phyloP scores from a whole-genome alignment of 2,329 filamentous ascomycete genomes.

The Lachnellula hyalina region DNA sequence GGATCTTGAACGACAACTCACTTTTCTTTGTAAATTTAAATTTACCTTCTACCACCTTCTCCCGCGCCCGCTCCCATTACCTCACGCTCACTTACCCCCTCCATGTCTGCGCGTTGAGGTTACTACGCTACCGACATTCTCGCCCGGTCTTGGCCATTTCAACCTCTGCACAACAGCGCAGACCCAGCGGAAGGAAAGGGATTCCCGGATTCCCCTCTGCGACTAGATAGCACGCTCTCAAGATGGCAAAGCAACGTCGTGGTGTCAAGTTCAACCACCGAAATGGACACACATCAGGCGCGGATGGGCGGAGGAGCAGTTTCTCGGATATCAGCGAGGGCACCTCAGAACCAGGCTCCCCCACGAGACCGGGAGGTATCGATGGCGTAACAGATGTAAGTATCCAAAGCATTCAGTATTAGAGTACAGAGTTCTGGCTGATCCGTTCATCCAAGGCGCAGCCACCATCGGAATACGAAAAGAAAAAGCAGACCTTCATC shows the following conservation, averaged over 20 bases:
- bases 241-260: conserved; percentile 43
- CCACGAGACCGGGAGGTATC: conserved; percentile 19
- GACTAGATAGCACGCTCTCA: conserved; percentile 2
- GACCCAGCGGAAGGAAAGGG: conserved; percentile 7
- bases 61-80: not conserved
- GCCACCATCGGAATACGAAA: conserved; percentile 73
- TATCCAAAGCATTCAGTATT: conserved; percentile 8
- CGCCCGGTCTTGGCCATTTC: conserved; percentile 12
- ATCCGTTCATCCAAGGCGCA: conserved; percentile 17
- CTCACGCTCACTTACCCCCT: not conserved
- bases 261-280: conserved; percentile 47
- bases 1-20: too few species aligned
- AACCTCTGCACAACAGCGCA: not conserved
- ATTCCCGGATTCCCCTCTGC: conserved; percentile 3
- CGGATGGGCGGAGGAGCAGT: conserved; percentile 53
- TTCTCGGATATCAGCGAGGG: conserved; percentile 66
- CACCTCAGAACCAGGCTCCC: conserved; percentile 36
- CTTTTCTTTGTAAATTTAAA: too few species aligned
- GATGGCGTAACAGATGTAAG: conserved; percentile 38
- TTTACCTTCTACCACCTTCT: not conserved
- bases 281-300: conserved; percentile 28
- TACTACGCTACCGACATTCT: not conserved
- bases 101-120: conserved; percentile 5
- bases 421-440: conserved; percentile 11
- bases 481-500: conserved; percentile 98